Evolutionary conservation across 805 yeast species (phyloP).

Genomic region (Yarrowia deformans): DNA sequence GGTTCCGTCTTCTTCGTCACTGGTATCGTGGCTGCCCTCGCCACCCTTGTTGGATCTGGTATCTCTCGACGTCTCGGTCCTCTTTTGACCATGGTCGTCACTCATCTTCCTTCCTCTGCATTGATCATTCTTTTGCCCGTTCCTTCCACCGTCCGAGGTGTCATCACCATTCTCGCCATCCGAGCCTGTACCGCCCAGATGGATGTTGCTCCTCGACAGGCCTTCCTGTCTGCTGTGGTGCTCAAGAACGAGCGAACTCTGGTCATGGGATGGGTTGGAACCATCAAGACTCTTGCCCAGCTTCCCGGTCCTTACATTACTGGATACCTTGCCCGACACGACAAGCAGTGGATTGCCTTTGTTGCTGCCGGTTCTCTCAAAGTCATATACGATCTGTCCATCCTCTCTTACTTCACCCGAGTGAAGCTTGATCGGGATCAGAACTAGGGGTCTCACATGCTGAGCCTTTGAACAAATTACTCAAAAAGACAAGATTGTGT

Average conservation of each 20-base stretch:
- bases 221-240: slow-evolving; percentile 73
- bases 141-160: slow-evolving; percentile 52
- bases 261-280: slow-evolving; percentile 85
- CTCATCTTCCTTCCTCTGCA: slow-evolving; percentile 78
- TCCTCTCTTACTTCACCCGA: slow-evolving; percentile 44
- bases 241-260: slow-evolving; percentile 69
- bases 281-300: slow-evolving; percentile 82
- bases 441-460: slow-evolving; percentile 5
- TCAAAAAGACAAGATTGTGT: background rate
- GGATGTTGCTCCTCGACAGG: slow-evolving; percentile 92
- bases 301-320: slow-evolving; percentile 80
- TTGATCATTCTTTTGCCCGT: slow-evolving; percentile 64
- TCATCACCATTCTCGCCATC: slow-evolving; percentile 60
- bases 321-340: slow-evolving; percentile 66
- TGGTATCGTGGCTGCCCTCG: slow-evolving; percentile 67
- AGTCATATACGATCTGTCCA: slow-evolving; percentile 50
- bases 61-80: slow-evolving; percentile 73
- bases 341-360: slow-evolving; percentile 49
- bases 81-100: slow-evolving; percentile 71
- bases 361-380: slow-evolving; percentile 51
- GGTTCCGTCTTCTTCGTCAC: slow-evolving; percentile 74
- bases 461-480: background rate
- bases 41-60: slow-evolving; percentile 55
- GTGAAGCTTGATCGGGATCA: slow-evolving; percentile 39
- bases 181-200: slow-evolving; percentile 73